Evolutionary conservation across 2,329 filamentous ascomycete genomes (phyloP).

Genomic region (Coniochaeta sp.): DNA sequence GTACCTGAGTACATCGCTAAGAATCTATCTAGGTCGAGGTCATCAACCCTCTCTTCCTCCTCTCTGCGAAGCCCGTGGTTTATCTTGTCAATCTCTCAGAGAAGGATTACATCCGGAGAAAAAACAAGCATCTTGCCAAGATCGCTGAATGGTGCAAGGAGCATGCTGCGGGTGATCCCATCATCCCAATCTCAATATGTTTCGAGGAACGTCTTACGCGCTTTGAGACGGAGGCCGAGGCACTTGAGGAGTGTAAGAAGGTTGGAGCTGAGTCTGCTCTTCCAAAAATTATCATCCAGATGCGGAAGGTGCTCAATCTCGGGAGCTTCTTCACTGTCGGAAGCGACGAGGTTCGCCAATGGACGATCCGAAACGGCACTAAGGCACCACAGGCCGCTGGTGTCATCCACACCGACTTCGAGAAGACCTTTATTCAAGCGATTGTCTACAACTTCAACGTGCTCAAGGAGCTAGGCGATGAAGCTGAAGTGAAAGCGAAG

Average conservation of each 20-base stretch:
- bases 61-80: constrained; percentile 94
- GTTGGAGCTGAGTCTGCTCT: constrained; percentile 80
- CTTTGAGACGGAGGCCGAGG: constrained; percentile 71
- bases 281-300: constrained; percentile 84
- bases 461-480: constrained; percentile 82
- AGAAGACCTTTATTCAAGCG: constrained; percentile 98
- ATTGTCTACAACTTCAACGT: constrained; percentile 84
- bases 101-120: constrained; percentile 94
- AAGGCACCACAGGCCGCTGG: constrained; percentile 97
- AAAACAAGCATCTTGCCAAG: constrained; percentile 97
- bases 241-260: constrained; percentile 79
- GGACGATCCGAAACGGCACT: constrained; percentile 91
- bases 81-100: constrained; percentile 96
- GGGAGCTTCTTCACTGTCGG: constrained; percentile 97
- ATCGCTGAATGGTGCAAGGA: constrained; percentile 94
- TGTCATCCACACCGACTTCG: constrained; percentile 97
- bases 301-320: constrained; percentile 86
- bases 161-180: constrained; percentile 77
- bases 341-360: constrained; percentile 92
- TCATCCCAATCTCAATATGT: constrained; percentile 86
- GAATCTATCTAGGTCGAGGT: constrained; percentile 67
- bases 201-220: constrained; percentile 88
- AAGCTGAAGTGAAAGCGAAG: constrained; percentile 77
- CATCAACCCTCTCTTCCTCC: constrained; percentile 92
- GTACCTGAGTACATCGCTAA: constrained; percentile 17